Conservation (phyloP, 2,329 filamentous ascomycete species). For the Clonostachys byssicola region DNA sequence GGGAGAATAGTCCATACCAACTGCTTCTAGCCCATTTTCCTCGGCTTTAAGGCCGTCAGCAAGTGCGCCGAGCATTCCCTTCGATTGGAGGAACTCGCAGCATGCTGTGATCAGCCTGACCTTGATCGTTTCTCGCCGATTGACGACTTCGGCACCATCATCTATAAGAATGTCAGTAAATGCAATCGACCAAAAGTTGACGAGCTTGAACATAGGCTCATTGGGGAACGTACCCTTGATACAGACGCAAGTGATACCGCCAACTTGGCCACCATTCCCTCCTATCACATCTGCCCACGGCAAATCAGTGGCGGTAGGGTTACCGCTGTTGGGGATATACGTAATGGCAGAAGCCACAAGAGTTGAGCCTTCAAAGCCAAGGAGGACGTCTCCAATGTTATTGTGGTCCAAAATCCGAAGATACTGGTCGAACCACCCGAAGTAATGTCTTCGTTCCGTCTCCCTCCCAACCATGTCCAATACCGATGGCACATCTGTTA, state of each 20-base stretch:
- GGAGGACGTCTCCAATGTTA: slow-evolving; percentile 46
- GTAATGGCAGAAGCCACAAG: slow-evolving; percentile 51
- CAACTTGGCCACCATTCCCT: slow-evolving; percentile 22
- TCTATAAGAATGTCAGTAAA: slow-evolving; percentile 21
- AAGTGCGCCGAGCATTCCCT: slow-evolving; percentile 50
- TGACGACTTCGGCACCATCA: slow-evolving; percentile 33
- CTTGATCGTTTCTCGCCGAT: slow-evolving; percentile 43
- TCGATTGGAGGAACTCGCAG: slow-evolving; percentile 36
- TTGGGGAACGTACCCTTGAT: slow-evolving; percentile 35
- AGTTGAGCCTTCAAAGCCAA: slow-evolving; percentile 41
- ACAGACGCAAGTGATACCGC: slow-evolving; percentile 58
- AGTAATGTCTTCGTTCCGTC: slow-evolving; percentile 37
- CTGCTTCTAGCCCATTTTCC: slow-evolving; percentile 41
- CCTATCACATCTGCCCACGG: slow-evolving; percentile 43
- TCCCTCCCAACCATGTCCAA: slow-evolving; percentile 45
- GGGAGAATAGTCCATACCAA: slow-evolving; percentile 34
- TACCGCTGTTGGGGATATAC: slow-evolving; percentile 42
- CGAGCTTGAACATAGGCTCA: neutral
- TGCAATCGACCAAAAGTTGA: neutral
- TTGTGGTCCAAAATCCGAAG: slow-evolving; percentile 41
- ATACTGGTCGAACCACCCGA: slow-evolving; percentile 59
- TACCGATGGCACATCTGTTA: slow-evolving; percentile 39
- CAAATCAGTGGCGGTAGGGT: slow-evolving; percentile 41
- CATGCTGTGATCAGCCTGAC: slow-evolving; percentile 50
- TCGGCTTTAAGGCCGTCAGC: slow-evolving; percentile 50